A percentile compares a stretch with the other conserved stretches of the same genome.
phyloP scores from a whole-genome alignment of 2,329 filamentous ascomycete species.

The Cordyceps tenuipes region DNA sequence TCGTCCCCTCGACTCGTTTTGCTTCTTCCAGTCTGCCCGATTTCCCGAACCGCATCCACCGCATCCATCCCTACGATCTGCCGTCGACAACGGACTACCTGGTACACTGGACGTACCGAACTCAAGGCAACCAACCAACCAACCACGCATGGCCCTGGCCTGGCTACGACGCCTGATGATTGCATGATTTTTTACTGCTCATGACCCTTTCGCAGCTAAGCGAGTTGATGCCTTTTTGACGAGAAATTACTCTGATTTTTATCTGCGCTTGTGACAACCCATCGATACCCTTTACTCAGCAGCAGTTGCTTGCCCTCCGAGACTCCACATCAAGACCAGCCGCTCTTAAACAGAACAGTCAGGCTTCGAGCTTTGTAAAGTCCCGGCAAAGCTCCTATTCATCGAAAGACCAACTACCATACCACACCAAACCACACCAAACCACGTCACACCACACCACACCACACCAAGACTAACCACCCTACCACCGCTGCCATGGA shows the following conservation, averaged over 20 bases:
- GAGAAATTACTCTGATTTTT: background rate
- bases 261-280: constrained; percentile 4
- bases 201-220: background rate
- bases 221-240: background rate
- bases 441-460: no score
- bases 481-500: constrained; percentile 19
- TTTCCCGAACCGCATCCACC: background rate
- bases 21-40: background rate
- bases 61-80: constrained; percentile 3
- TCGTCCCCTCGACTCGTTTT: background rate
- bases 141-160: background rate
- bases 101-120: background rate
- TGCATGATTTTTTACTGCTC: background rate
- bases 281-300: background rate
- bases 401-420: background rate
- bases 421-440: no score
- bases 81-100: background rate
- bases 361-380: background rate
- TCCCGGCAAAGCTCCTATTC: background rate
- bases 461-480: background rate
- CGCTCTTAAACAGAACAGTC: constrained; percentile 3
- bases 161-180: background rate
- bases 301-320: background rate
- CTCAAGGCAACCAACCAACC: no score
- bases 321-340: background rate